Base-by-base conservation (phyloP, 2,329 filamentous ascomycete species). In the Verticillium dahliae region DNA sequence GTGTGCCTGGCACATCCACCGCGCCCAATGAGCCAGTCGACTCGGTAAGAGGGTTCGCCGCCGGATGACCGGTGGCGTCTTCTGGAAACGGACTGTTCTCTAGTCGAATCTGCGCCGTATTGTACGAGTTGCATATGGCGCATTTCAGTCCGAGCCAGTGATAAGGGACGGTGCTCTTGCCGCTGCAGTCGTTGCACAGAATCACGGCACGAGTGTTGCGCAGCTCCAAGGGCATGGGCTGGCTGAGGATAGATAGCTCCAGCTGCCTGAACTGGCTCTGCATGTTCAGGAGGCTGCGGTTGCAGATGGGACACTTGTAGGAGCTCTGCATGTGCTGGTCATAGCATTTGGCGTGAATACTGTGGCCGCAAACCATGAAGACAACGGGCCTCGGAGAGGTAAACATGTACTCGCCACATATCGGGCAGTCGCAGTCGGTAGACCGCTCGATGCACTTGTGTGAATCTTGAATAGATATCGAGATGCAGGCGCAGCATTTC, bases 141-240 rank as follows among this genome's bases (percentile, higher is more conserved):
- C 95, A 99, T 74, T 96, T 97, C 56, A 97, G 80, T 0, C 95
- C 95, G 4, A 98, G 80, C 92, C 95, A 99, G 75, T 99, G 95
- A 72, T 96, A 99, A 35, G 85, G 84, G 27, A 95, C 92, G 27
- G 90, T 90, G 64, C 90, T 93, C 72, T 92, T 93, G 13, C 90
- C 90, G 56, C 88, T 91, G 75, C 95, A 99, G 76, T 99, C 95
- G 72, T 99, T 98, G 75, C 95, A 99, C 64, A 93, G 86, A 58
- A 98, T 86, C 65, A 93, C 85, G 14, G 92, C 94, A 65, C 87
- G 87, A 5, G 91, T 92, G 68, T 92, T 86, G 63, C 80, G 82
- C 69, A 93, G 96, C 65, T 96, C 90, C 6, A 82, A 77, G 0
- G 95, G 95, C 92, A 99, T 98, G 1, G 95, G 95, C 72, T 99